Base-by-base conservation (phyloP, 768 basidiomycete genomes). In the Tulasnella sp. region DNA sequence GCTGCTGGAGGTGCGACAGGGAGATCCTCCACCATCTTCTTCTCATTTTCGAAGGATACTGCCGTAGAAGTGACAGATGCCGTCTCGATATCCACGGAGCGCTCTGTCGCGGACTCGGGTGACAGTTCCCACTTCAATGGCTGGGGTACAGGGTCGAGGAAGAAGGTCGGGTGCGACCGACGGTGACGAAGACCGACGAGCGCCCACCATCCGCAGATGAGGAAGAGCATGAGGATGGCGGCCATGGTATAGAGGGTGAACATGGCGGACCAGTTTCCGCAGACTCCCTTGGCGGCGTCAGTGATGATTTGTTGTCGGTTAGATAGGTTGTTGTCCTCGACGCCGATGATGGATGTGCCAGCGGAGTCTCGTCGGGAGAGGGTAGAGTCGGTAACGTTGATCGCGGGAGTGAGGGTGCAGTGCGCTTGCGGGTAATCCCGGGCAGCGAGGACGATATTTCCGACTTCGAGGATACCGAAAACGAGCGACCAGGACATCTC, bases 401-500 rank as follows among this genome's bases (percentile, higher is more conserved):
- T 38, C 34, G 34, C 34, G 5, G 34, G 34, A 19, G 29, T 29
- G 27, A 34, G 47, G 5, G 45, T 26, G 48, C 58, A 59, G 48
- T 59, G 58, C 23, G 47, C 10, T 24, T 17, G 27, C 26, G 58
- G 58, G 29, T 49, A 51, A 42, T 59, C 34, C 29, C 34, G 21
- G 47, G 29, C 30, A 13, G 49, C 3, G 29, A 59, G n/a, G 38
- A 59, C 58, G 34, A 59, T 43, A 47, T 59, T 48, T 29, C 34
- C 43, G 47, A 59, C 23, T 38, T 59, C 27, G 29, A 59, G 30
- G 58, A 43, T 41, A 47, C 30, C 53, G 52, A 64, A 48, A 45
- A 64, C 15, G 49, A 55, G 44, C 30, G 60, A 32, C 45, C 65
- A 47, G 56, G 63, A 15, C 43, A 61, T 47, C 58, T 67, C 61